Conservation (phyloP, 2,329 filamentous ascomycete species). For the Orbilia javanica region DNA sequence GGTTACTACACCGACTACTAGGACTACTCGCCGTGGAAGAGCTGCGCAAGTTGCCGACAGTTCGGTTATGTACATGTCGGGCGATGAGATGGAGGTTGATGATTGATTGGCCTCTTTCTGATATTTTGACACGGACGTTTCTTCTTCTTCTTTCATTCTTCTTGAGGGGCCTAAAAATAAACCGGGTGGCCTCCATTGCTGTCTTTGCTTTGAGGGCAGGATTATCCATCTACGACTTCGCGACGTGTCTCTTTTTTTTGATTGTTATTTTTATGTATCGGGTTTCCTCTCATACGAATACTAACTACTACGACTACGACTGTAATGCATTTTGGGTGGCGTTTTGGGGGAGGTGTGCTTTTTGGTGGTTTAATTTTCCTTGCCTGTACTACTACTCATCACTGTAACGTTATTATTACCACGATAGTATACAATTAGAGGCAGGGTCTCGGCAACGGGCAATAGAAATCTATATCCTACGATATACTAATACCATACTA, state of each 20-base stretch:
- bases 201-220: neutral
- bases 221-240: neutral
- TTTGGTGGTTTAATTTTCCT: neutral
- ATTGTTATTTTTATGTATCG: neutral
- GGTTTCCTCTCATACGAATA: conserved; percentile 1
- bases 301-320: neutral
- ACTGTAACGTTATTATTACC: neutral
- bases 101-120: conserved; percentile 23
- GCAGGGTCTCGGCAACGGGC: neutral
- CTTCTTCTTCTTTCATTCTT: neutral
- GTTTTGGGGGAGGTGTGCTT: neutral
- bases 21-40: conserved; percentile 29
- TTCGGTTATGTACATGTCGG: conserved; percentile 54
- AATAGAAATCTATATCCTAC: neutral
- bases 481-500: neutral
- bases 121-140: neutral
- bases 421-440: neutral
- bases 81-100: conserved; percentile 56
- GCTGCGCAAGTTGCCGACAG: conserved; percentile 30
- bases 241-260: neutral
- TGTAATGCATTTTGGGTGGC: conserved; percentile 18
- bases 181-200: neutral
- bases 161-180: neutral
- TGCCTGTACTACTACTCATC: neutral
- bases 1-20: conserved; percentile 24